Conservation (phyloP, 116 monocot genomes). For the Dioscorea cayenensis region DNA sequence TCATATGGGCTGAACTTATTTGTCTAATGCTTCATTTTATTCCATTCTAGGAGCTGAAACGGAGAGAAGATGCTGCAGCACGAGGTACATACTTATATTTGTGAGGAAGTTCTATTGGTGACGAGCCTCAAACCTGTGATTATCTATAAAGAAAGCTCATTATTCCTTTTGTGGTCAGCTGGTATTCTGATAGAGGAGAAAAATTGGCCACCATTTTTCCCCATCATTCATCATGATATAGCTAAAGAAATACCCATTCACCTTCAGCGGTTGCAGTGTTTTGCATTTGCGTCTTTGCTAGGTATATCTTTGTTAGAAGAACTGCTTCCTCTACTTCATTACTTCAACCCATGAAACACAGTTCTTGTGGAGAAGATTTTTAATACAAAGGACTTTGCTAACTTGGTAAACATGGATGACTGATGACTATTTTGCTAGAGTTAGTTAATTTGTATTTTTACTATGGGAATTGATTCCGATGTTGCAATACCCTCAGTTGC, state of each 20-base stretch:
- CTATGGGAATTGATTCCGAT: background rate
- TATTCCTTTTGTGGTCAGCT: conserved; percentile 44
- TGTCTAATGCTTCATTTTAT: background rate
- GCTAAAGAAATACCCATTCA: conserved; percentile 92
- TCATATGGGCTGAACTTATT: background rate
- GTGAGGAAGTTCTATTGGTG: background rate
- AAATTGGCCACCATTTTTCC: conserved; percentile 94
- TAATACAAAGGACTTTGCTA: too few relatives aligned
- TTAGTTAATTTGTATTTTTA: too few relatives aligned
- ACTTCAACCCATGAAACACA: too few relatives aligned
- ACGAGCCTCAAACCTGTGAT: background rate
- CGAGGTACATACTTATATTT: conserved; percentile 33
- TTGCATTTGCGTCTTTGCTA: conserved; percentile 89
- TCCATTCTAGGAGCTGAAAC: conserved; percentile 64
- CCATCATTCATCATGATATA: conserved; percentile 97
- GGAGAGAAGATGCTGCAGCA: conserved; percentile 89
- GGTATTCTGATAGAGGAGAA: conserved; percentile 89
- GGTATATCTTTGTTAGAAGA: conserved; percentile 38
- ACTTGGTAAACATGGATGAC: too few relatives aligned
- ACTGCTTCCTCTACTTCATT: background rate
- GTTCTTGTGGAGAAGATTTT: too few relatives aligned
- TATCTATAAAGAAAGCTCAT: background rate
- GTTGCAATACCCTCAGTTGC: conserved; percentile 32
- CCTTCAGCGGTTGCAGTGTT: conserved; percentile 80
- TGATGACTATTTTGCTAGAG: too few relatives aligned